Evolutionary conservation across 345 rosid species (phyloP), one percentile per base, ranked within the genome.

Genomic region (Lepidium didymum): DNA sequence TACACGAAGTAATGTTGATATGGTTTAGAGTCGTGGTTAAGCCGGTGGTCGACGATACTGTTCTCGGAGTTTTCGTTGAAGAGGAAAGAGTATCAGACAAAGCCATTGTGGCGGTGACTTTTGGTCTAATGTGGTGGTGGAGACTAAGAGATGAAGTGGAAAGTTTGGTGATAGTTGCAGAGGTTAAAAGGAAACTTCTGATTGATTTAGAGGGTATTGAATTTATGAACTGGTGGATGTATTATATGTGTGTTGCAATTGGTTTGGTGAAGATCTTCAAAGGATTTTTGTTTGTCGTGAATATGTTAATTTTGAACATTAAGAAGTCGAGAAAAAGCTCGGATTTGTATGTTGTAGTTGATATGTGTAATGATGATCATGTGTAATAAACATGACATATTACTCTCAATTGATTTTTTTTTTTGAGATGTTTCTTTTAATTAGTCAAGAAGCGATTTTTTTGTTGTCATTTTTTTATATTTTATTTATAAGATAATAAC

Each of bases 71-170:
- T 47, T 65, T 47, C 5, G 64, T 53, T 53, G 81, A 68, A 8
- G 96, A 87, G 47, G 78, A 74, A 40, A 67, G 62, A 43, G 80
- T 84, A 91, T 73, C 76, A 6, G 82, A 84, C 1, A 84, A 75
- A 74, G 81, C 69, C 47, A 18, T 66, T 6, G 56, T 80, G 54
- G 91, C 87, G 9, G 11, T 78, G 79, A 78, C 83, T 68, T 67
- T 78, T 40, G 91, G 96, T 8, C 5, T 40, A 16, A 71, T 90
- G 68, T 87, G 96, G 96, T 85, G 93, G 91, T 81, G 91, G 96
- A 85, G 81, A 69, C 36, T 90, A 81, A 75, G 91, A 69, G 84
- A 84, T 15, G 96, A 87, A 33, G 83, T 85, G 8, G 96, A 85
- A 65, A 73, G 81, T 7, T 42, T 90, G 81, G 89, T 68, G 35